A percentile compares a stretch with the other conserved stretches of the same genome.
Evolutionary conservation across 495 filamentous ascomycete genomes (phyloP).

Genomic region (Lasiosphaeria hispida): DNA sequence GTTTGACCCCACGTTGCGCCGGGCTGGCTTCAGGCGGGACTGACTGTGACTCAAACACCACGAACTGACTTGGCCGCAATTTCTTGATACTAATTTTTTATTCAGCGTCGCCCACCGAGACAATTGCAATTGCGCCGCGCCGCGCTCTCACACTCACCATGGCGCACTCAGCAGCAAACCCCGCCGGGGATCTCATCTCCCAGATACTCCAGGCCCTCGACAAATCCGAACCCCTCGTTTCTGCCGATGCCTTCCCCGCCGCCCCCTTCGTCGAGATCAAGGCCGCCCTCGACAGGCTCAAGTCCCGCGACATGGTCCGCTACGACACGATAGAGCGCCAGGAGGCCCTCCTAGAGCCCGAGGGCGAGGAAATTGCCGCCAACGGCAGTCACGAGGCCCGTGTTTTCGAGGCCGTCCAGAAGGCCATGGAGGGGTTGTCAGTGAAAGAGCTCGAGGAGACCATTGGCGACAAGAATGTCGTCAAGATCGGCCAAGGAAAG

Average conservation of each 20-base stretch:
- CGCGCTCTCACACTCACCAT: too few relatives aligned
- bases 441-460: slow-evolving; percentile 71
- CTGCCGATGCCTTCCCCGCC: slow-evolving; percentile 72
- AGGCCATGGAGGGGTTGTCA: slow-evolving; percentile 73
- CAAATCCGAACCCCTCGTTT: slow-evolving; percentile 64
- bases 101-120: too few relatives aligned
- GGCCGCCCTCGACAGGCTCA: slow-evolving; percentile 80
- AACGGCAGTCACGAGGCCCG: slow-evolving; percentile 94
- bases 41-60: too few relatives aligned
- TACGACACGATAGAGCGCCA: slow-evolving; percentile 82
- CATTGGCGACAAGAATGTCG: slow-evolving; percentile 77
- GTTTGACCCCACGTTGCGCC: too few relatives aligned
- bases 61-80: too few relatives aligned
- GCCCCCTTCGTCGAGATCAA: slow-evolving; percentile 71
- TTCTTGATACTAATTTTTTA: too few relatives aligned
- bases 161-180: too few relatives aligned
- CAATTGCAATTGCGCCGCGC: too few relatives aligned
- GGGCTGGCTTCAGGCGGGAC: too few relatives aligned
- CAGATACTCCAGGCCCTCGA: slow-evolving; percentile 66
- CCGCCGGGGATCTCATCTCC: slow-evolving; percentile 53
- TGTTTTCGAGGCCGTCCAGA: slow-evolving; percentile 81
- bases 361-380: slow-evolving; percentile 72
- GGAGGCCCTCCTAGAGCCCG: slow-evolving; percentile 70
- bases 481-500: slow-evolving; percentile 90
- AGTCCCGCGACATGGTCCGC: slow-evolving; percentile 76